Evolutionary conservation across 2,329 filamentous ascomycete species (phyloP), one percentile per base, ranked within the genome.

Genomic region (Delphinella strobiligena): DNA sequence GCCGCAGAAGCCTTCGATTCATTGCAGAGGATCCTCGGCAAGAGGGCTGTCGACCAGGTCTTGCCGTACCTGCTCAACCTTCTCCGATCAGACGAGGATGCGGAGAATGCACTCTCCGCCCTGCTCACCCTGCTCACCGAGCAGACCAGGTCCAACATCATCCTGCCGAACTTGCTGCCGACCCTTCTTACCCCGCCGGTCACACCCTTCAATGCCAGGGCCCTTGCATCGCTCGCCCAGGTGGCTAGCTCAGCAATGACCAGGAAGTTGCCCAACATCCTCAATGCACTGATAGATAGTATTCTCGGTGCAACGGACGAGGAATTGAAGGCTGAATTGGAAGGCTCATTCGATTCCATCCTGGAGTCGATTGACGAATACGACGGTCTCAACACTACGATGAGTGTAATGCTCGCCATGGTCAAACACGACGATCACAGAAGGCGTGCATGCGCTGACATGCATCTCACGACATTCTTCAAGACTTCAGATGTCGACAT

Each of bases 1-100:
- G 91, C 93, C 18, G 91, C 93, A 16, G 91, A 98, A 61, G 91
- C 91, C 2, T 98, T 98, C 55, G 91, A 98, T 60, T 85, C 88
- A 24, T 64, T 98, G 43, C 91, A 98, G 61, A 83, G 89, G 54
- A 84, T 93, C 37, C 70, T 96, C 46, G 91, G 91, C 66, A 96
- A 95, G 71, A 82, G 78, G 53, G 88, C 87, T 39, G 83, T 98
- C 37, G 89, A 98, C 54, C 87, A 96, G 58, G 91, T 98, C 17
- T 71, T 98, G 47, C 93, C 93, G 39, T 82, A 87, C 64, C 77
- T 98, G 19, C 79, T 98, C 54, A 89, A 77, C 55, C 74, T 96
- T n/a, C 68, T 98, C 44, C 80, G 88, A 40, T 82, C 80, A 35
- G 84, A 94, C 42, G 77, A 82, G 9, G 78, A 93, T 47, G 91